Evolutionary conservation across 2,329 filamentous ascomycete species (phyloP).

Genomic region (Colletotrichum filicis): DNA sequence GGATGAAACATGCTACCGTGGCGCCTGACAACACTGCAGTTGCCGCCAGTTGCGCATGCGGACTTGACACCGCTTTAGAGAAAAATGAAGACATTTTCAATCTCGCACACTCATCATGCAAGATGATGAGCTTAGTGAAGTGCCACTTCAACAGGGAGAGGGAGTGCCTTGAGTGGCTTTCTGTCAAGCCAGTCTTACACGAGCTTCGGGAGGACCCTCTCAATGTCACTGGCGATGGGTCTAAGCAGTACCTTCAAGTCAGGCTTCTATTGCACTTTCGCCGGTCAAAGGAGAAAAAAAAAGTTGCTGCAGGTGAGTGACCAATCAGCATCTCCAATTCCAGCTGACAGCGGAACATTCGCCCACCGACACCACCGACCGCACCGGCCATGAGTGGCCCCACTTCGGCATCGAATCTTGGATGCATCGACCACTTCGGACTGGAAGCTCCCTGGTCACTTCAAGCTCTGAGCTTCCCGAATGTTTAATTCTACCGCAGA

Average conservation of each 20-base stretch:
- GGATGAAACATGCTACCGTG: constrained; percentile 67
- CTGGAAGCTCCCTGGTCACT: background rate
- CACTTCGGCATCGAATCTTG: background rate
- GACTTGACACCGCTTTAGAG: constrained; percentile 55
- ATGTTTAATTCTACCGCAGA: background rate
- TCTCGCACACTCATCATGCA: constrained; percentile 17
- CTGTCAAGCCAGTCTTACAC: background rate
- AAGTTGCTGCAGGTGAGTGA: background rate
- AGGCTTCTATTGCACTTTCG: background rate
- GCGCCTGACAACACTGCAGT: constrained; percentile 76
- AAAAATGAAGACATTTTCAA: constrained; percentile 56
- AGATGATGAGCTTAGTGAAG: background rate
- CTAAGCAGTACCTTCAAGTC: background rate
- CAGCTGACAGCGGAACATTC: background rate
- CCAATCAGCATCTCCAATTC: background rate
- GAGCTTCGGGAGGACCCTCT: background rate
- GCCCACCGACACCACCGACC: constrained; percentile 6
- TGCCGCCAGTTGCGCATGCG: constrained; percentile 71
- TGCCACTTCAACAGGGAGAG: background rate
- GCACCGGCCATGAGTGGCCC: background rate
- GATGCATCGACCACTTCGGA: background rate
- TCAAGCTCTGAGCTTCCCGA: background rate
- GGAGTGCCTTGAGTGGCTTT: background rate
- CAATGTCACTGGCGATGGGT: background rate
- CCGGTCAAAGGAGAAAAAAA: background rate